Evolutionary conservation across 2,329 filamentous ascomycete species (phyloP).

Genomic region (Talaromyces pinophilus): DNA sequence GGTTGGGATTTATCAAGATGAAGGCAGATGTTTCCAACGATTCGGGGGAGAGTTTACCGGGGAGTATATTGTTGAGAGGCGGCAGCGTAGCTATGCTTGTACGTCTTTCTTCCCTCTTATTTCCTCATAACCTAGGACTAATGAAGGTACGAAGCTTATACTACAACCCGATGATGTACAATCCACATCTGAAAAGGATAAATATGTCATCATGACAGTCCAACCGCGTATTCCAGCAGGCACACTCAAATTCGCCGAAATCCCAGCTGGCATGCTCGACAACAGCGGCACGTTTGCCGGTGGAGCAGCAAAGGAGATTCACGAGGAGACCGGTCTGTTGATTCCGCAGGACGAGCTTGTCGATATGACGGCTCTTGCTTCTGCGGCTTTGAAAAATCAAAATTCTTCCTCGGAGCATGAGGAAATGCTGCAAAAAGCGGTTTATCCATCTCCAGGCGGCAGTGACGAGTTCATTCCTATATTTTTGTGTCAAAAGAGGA

Average conservation of each 20-base stretch:
- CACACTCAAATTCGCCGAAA: slow-evolving; percentile 56
- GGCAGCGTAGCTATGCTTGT: slow-evolving; percentile 61
- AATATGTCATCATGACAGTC: slow-evolving; percentile 56
- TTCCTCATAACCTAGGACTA: background rate
- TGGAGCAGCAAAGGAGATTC: slow-evolving; percentile 58
- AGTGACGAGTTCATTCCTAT: slow-evolving; percentile 62
- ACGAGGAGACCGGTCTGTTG: slow-evolving; percentile 58
- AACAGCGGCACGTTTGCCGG: slow-evolving; percentile 56
- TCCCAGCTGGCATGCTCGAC: slow-evolving; percentile 64
- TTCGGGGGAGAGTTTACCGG: slow-evolving; percentile 54
- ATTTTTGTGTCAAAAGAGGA: slow-evolving; percentile 57
- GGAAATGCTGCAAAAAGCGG: slow-evolving; percentile 49
- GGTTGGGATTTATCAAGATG: slow-evolving; percentile 60
- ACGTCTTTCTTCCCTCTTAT: slow-evolving; percentile 26
- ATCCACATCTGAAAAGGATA: slow-evolving; percentile 42
- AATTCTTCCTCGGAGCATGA: slow-evolving; percentile 24
- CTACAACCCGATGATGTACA: slow-evolving; percentile 56
- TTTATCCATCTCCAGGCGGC: slow-evolving; percentile 58
- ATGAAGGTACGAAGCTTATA: slow-evolving; percentile 46
- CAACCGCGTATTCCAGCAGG: slow-evolving; percentile 62
- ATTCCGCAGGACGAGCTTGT: slow-evolving; percentile 54
- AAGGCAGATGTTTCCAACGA: slow-evolving; percentile 57
- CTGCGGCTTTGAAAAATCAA: slow-evolving; percentile 28
- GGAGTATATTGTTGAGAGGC: slow-evolving; percentile 59
- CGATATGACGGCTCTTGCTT: slow-evolving; percentile 56